Conservation (phyloP, 2,329 filamentous ascomycete genomes). For the Sodiomyces alkalinus region DNA sequence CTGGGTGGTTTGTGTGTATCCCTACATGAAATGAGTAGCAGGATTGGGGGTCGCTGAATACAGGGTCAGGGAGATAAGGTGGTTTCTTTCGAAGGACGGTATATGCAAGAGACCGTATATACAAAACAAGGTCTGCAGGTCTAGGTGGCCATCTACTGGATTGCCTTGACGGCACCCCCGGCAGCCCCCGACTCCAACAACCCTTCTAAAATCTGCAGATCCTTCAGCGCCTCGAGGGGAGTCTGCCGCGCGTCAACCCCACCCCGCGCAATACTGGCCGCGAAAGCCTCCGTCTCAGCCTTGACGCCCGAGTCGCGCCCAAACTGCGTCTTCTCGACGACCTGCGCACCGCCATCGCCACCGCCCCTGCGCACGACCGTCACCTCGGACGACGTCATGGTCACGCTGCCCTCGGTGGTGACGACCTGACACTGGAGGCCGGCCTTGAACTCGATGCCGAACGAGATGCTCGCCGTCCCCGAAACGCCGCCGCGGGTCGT, state of each 20-base stretch:
- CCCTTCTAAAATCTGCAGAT: conserved; percentile 42
- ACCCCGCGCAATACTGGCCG: conserved; percentile 31
- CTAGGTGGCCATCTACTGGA: too few relatives aligned
- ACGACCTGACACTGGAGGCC: conserved; percentile 38
- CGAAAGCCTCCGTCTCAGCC: conserved; percentile 48
- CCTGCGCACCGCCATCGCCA: conserved; percentile 18
- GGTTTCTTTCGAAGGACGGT: too few relatives aligned
- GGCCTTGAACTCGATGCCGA: conserved; percentile 37
- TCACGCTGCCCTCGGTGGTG: conserved; percentile 41
- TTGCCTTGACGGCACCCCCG: too few relatives aligned
- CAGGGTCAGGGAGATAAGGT: too few relatives aligned
- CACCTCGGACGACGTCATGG: conserved; percentile 27
- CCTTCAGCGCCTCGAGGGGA: conserved; percentile 42
- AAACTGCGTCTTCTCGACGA: conserved; percentile 22
- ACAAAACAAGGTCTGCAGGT: too few relatives aligned
- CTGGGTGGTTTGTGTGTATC: too few relatives aligned
- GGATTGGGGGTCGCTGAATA: too few relatives aligned
- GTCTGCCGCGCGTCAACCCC: conserved; percentile 33
- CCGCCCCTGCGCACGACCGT: conserved; percentile 18
- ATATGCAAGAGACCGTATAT: too few relatives aligned
- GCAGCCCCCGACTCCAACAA: conserved; percentile 32
- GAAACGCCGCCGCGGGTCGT: conserved; percentile 35
- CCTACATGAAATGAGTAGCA: too few relatives aligned
- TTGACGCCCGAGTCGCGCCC: conserved; percentile 36
- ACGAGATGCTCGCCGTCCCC: conserved; percentile 42